A percentile compares a stretch with the other conserved stretches of the same genome.
Conservation (phyloP, 805 yeast genomes). For the Candida ulmi region DNA sequence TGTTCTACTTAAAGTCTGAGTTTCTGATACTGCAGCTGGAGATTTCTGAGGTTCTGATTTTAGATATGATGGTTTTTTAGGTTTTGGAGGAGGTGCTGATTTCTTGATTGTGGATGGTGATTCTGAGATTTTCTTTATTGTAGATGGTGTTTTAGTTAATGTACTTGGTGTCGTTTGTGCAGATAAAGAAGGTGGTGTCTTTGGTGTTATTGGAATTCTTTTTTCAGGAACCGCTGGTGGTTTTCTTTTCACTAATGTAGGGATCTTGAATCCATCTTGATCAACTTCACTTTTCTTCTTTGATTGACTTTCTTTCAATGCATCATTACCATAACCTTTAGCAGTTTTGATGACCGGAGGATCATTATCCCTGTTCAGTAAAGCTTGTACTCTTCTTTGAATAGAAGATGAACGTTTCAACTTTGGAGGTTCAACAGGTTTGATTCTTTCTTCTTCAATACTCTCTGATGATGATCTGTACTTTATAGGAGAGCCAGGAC, state of each 20-base stretch:
- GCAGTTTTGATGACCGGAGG: slow-evolving; percentile 59
- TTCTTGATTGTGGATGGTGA: slow-evolving; percentile 25
- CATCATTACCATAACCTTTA: slow-evolving; percentile 74
- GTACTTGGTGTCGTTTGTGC: slow-evolving; percentile 24
- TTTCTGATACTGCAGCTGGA: too few species aligned
- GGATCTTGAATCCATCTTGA: slow-evolving; percentile 24
- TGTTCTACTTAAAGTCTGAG: background rate
- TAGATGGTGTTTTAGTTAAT: slow-evolving; percentile 10
- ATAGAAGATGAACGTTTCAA: slow-evolving; percentile 19
- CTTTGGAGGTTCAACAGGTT: slow-evolving; percentile 4
- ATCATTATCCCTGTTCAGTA: slow-evolving; percentile 29
- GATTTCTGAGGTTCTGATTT: slow-evolving; percentile 23
- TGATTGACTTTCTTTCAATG: slow-evolving; percentile 30
- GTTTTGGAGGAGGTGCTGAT: slow-evolving; percentile 53
- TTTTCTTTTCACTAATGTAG: slow-evolving; percentile 11
- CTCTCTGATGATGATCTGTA: slow-evolving; percentile 19
- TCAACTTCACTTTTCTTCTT: slow-evolving; percentile 7
- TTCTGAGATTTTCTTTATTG: slow-evolving; percentile 14
- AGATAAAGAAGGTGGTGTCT: slow-evolving; percentile 21
- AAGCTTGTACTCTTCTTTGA: slow-evolving; percentile 23
- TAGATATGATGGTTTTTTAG: slow-evolving; percentile 55
- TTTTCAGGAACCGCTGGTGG: slow-evolving; percentile 13
- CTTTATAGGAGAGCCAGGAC: slow-evolving; percentile 9
- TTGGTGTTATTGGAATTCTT: slow-evolving; percentile 10
- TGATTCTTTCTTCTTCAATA: slow-evolving; percentile 17